phyloP scores from a whole-genome alignment of 495 filamentous ascomycete genomes.

The Podospora tetraspora region DNA sequence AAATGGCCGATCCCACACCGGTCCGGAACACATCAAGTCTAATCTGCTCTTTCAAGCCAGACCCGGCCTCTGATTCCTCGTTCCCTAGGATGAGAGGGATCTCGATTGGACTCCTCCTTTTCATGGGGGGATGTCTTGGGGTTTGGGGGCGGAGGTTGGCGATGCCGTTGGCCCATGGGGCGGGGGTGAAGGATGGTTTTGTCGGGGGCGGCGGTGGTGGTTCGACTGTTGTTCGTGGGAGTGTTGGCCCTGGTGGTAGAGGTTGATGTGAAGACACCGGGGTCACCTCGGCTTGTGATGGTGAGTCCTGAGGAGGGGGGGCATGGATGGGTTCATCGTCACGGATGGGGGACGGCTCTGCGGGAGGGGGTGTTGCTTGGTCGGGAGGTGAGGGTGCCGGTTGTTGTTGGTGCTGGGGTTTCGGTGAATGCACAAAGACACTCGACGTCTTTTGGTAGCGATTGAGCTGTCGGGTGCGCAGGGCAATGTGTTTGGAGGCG shows the following conservation, averaged over 20 bases:
- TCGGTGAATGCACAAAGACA: slow-evolving; percentile 48
- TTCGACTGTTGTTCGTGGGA: background rate
- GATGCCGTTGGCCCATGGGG: slow-evolving; percentile 20
- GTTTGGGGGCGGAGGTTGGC: background rate
- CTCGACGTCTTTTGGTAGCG: slow-evolving; percentile 72
- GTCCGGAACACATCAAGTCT: slow-evolving; percentile 39
- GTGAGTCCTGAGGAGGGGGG: background rate
- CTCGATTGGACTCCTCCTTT: background rate
- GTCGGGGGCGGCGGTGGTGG: background rate
- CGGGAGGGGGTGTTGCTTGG: background rate
- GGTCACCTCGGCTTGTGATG: background rate
- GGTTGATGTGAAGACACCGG: background rate
- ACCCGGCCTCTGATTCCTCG: background rate
- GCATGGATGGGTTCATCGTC: background rate
- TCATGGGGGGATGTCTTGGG: background rate
- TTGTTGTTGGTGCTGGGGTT: background rate
- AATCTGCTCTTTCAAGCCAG: slow-evolving; percentile 11
- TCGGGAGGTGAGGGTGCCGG: background rate
- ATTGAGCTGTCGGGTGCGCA: slow-evolving; percentile 74
- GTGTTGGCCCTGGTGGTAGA: background rate
- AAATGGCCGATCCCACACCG: slow-evolving; percentile 27
- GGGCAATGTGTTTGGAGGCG: slow-evolving; percentile 69
- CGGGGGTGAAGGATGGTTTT: slow-evolving; percentile 14
- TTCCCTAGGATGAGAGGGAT: background rate
- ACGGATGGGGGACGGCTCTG: background rate